Conservation (phyloP, 2,329 filamentous ascomycete genomes). For the Lecanicillium sp. region DNA sequence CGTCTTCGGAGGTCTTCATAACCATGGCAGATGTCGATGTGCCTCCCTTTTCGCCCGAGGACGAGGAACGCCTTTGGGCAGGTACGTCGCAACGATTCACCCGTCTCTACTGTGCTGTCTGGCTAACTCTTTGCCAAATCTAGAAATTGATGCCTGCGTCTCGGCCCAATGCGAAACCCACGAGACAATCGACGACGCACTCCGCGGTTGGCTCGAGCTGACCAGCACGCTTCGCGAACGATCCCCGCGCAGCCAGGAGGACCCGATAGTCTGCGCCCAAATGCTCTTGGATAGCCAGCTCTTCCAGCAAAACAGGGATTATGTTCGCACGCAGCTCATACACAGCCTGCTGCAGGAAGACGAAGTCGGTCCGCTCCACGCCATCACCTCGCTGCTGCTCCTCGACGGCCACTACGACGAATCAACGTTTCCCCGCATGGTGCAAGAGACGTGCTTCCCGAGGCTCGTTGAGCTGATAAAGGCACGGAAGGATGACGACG, state of each 20-base stretch:
- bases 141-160: slow-evolving; percentile 42
- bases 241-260: slow-evolving; percentile 68
- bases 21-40: slow-evolving; percentile 56
- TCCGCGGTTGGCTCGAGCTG: slow-evolving; percentile 77
- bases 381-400: slow-evolving; percentile 76
- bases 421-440: slow-evolving; percentile 76
- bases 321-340: slow-evolving; percentile 87
- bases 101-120: not conserved
- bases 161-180: slow-evolving; percentile 40
- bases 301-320: slow-evolving; percentile 68
- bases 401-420: slow-evolving; percentile 79
- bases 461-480: slow-evolving; percentile 77
- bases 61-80: slow-evolving; percentile 83
- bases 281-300: slow-evolving; percentile 68
- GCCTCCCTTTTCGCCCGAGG: slow-evolving; percentile 59
- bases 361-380: slow-evolving; percentile 68
- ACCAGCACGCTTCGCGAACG: slow-evolving; percentile 69
- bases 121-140: not conserved
- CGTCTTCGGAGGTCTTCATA: slow-evolving; percentile 16
- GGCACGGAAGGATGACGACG: slow-evolving; percentile 53
- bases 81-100: slow-evolving; percentile 41
- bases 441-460: slow-evolving; percentile 74
- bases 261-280: slow-evolving; percentile 73
- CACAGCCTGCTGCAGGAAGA: slow-evolving; percentile 90
- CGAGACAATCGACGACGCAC: slow-evolving; percentile 68